Conservation (phyloP, 495 filamentous ascomycete species). For the Tuber magnatum region DNA sequence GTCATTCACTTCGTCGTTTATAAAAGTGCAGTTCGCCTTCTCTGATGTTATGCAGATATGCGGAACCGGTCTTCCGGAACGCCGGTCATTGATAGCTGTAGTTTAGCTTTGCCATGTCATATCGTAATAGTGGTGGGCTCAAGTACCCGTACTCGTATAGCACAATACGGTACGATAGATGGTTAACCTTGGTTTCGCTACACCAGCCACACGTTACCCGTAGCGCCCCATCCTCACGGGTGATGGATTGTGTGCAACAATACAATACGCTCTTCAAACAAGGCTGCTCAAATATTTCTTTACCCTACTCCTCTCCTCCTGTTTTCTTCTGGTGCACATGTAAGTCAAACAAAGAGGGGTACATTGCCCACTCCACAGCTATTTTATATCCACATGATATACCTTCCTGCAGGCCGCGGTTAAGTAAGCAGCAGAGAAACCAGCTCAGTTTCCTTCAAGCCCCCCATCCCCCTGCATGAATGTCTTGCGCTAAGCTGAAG, state of each 20-base stretch:
- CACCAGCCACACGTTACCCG: not conserved
- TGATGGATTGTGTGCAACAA: not conserved
- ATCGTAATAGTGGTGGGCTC: not conserved
- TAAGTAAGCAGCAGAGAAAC: not conserved
- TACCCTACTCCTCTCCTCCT: not conserved
- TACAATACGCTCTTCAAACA: not conserved
- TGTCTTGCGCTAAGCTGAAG: not conserved
- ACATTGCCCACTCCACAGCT: not conserved
- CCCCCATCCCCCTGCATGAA: not conserved
- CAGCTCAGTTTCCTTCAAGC: not conserved
- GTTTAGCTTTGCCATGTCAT: not conserved
- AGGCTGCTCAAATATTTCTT: not conserved
- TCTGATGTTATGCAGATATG: not conserved
- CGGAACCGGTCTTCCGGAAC: not conserved
- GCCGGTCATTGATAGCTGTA: not conserved
- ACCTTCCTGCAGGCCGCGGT: not conserved
- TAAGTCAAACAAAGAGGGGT: not conserved
- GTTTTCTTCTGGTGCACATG: not conserved
- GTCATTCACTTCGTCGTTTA: not conserved
- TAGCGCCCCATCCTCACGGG: not conserved
- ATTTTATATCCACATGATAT: not conserved
- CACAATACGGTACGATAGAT: not conserved
- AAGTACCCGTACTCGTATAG: no score
- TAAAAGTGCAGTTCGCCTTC: not conserved
- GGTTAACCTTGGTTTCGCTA: not conserved